These are phyloP conservation scores for Moesziomyces parantarcticus DNA, from an alignment of 1,284 basidiomycete species.

Conservation along the genomic window DNA sequence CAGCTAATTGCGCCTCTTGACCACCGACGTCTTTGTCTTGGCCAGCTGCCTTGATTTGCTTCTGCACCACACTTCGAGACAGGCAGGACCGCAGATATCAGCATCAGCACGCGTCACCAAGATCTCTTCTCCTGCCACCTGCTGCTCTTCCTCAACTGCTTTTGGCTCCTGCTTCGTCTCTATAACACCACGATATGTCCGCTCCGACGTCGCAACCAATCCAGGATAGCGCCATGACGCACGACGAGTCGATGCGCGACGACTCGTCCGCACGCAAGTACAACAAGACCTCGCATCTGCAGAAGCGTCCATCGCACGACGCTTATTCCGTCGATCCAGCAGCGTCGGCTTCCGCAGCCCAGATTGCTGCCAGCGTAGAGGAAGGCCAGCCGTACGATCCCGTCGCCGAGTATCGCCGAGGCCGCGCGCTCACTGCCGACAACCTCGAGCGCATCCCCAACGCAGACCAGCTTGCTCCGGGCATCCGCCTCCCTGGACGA, in stretches of 20 bases:
- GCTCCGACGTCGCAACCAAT: conserved; percentile 9
- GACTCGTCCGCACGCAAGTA: conserved; percentile 52
- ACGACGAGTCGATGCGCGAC: conserved; percentile 47
- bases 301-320: conserved; percentile 14
- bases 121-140: too few species aligned
- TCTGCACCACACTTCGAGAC: too few species aligned
- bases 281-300: conserved; percentile 49
- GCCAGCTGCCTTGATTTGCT: too few species aligned
- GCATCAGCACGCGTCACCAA: too few species aligned
- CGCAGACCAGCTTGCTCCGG: conserved; percentile 65
- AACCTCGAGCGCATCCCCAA: conserved; percentile 65
- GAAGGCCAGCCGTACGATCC: conserved; percentile 33
- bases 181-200: not conserved
- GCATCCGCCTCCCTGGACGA: conserved; percentile 58
- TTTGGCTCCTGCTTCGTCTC: too few species aligned
- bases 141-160: not conserved
- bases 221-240: conserved; percentile 24
- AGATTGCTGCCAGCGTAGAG: conserved; percentile 19
- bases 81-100: too few species aligned
- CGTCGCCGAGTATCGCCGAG: conserved; percentile 44
- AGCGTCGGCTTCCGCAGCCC: conserved; percentile 8
- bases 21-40: too few species aligned
- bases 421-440: conserved; percentile 58
- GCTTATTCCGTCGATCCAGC: conserved; percentile 5
- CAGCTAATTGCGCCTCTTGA: too few species aligned